Percentiles rank a stretch among this genome's conserved stretches.
phyloP scores from a whole-genome alignment of 2,329 filamentous ascomycete genomes.

The Microthyrium microscopicum region DNA sequence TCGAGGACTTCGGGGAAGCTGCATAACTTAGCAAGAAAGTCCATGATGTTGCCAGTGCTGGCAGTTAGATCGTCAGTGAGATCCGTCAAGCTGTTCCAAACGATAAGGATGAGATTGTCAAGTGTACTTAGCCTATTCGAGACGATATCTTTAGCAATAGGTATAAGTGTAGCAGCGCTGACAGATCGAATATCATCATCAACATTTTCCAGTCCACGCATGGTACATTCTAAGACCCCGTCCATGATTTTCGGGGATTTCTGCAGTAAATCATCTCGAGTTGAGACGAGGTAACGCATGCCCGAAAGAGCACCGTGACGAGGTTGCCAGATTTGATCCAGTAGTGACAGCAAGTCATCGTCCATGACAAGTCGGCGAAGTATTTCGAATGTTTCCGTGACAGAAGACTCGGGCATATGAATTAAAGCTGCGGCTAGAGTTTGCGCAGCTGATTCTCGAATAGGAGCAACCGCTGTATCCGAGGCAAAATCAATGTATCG shows the following conservation, averaged over 20 bases:
- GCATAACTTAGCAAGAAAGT: conserved; percentile 86
- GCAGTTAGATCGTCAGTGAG: conserved; percentile 94
- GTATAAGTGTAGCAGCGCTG: conserved; percentile 91
- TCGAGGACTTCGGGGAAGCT: conserved; percentile 83
- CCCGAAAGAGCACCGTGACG: conserved; percentile 98
- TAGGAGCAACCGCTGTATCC: conserved; percentile 90
- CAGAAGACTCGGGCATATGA: conserved; percentile 62
- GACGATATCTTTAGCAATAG: conserved; percentile 90
- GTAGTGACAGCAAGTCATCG: conserved; percentile 47
- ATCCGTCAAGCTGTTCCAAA: conserved; percentile 94
- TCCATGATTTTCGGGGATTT: conserved; percentile 76
- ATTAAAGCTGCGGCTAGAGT: conserved; percentile 78
- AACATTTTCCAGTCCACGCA: conserved; percentile 78
- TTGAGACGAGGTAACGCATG: conserved; percentile 82
- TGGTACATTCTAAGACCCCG: conserved; percentile 78
- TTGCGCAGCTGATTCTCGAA: conserved; percentile 88
- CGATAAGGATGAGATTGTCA: conserved; percentile 73
- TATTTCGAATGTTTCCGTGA: conserved; percentile 69
- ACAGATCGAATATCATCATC: conserved; percentile 96
- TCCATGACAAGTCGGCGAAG: conserved; percentile 88
- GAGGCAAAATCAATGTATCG: conserved; percentile 96
- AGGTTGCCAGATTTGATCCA: conserved; percentile 67
- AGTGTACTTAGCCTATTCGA: conserved; percentile 63
- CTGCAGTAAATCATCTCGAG: conserved; percentile 80
- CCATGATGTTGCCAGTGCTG: conserved; percentile 97